Base-by-base conservation (phyloP, 1,284 basidiomycete genomes). In the Tilletia caries region DNA sequence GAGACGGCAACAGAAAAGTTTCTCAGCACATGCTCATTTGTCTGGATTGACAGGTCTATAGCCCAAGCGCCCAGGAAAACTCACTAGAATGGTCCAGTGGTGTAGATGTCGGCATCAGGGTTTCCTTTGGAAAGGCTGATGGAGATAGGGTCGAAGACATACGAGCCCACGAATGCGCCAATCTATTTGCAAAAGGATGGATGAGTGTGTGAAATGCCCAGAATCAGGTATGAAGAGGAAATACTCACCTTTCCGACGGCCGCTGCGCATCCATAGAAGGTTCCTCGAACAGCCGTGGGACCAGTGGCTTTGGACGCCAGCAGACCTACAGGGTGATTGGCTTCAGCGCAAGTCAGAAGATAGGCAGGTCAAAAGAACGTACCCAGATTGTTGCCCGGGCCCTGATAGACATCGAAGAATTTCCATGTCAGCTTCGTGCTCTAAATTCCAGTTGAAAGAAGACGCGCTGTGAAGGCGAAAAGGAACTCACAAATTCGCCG, bases 201-300 rank as follows among this genome's bases (percentile, higher is more conserved):
- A n/a, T n/a, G n/a, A n/a, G n/a, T n/a, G n/a, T n/a, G n/a, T n/a
- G n/a, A n/a, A n/a, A n/a, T n/a, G n/a, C n/a, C n/a, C n/a, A n/a
- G n/a, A n/a, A n/a, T n/a, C n/a, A n/a, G n/a, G n/a, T n/a, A n/a
- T n/a, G n/a, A n/a, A n/a, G n/a, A n/a, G n/a, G n/a, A n/a, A n/a
- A n/a, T n/a, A n/a, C n/a, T n/a, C n/a, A n/a, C n/a, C n/a, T 54
- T 54, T 15, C 52, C 95, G 44, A 92, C 83, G 3, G 93, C 94
- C 62, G 94, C 94, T 3, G 79, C 77, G 18, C 77, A 71, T n/a
- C 81, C 80, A 62, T 82, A 82, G 64, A 78, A 75, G 0, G 70
- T 71, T 1, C 80, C 81, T 37, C 80, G 66, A 1, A 81, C 78
- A 1, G 75, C 74, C 1, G 77, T 74, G 0, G 79, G 78, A 15